Evolutionary conservation across 2,329 filamentous ascomycete species (phyloP).

Genomic region (Beauveria sp.): DNA sequence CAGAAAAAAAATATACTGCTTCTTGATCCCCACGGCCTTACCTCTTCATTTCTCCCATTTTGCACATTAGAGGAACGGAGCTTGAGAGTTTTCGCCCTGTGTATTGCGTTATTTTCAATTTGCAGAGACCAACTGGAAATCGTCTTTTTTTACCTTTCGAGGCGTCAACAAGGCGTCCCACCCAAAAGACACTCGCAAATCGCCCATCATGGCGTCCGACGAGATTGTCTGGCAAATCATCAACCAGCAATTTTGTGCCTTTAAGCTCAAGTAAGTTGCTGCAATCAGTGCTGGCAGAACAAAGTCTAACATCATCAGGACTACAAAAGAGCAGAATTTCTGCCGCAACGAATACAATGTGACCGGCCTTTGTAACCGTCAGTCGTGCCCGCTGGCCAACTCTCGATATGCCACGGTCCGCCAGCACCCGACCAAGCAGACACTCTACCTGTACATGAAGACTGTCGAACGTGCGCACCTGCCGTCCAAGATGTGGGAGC

Average conservation of each 20-base stretch:
- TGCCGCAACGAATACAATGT: constrained; percentile 94
- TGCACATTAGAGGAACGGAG: neutral
- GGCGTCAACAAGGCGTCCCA: too few relatives aligned
- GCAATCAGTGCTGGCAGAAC: too few relatives aligned
- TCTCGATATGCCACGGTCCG: constrained; percentile 88
- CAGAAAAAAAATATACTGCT: constrained; percentile 12
- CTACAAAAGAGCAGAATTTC: constrained; percentile 82
- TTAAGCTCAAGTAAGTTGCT: constrained; percentile 72
- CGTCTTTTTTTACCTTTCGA: neutral
- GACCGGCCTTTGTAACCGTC: constrained; percentile 73
- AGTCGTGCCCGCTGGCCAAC: constrained; percentile 87
- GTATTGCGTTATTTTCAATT: neutral
- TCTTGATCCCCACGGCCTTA: neutral
- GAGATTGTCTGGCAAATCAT: constrained; percentile 98
- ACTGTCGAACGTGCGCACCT: constrained; percentile 82
- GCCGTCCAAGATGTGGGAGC: constrained; percentile 90
- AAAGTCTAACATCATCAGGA: constrained; percentile 41
- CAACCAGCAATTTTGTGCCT: constrained; percentile 90
- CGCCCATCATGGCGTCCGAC: constrained; percentile 68
- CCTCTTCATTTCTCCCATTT: neutral
- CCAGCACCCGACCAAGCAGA: constrained; percentile 70
- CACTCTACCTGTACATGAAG: constrained; percentile 95
- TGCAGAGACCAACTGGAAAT: neutral
- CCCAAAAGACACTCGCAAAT: neutral
- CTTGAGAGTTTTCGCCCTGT: neutral